These are phyloP conservation scores for Apium graveolens DNA, from an alignment of 129 eudicot species.

Conservation along the genomic window DNA sequence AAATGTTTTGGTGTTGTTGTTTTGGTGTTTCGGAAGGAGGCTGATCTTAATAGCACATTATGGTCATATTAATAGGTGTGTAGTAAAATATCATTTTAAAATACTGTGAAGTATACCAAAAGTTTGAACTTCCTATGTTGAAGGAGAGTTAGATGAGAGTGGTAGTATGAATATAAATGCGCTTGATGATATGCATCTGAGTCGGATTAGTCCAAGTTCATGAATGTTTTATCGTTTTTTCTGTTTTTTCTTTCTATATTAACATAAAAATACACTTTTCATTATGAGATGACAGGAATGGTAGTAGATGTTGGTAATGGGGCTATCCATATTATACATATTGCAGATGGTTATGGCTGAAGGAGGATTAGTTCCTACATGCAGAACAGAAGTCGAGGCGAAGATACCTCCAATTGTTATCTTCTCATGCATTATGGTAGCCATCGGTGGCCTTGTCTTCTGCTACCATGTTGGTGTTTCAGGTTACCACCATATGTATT, in stretches of 20 bases:
- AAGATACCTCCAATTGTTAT: constrained; percentile 84
- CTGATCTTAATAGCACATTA: too few relatives aligned
- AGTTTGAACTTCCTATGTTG: constrained; percentile 48
- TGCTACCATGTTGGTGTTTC: constrained; percentile 95
- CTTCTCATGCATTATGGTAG: constrained; percentile 87
- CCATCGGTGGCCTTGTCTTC: constrained; percentile 95
- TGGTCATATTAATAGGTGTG: too few relatives aligned
- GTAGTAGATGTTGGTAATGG: constrained; percentile 96
- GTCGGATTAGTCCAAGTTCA: constrained; percentile 47
- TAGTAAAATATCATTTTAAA: constrained; percentile 58
- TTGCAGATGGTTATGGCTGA: constrained; percentile 94
- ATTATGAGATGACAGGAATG: constrained; percentile 99
- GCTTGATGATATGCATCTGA: constrained; percentile 60
- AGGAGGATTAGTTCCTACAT: constrained; percentile 50
- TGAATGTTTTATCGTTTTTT: constrained; percentile 1
- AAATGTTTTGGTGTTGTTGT: too few relatives aligned
- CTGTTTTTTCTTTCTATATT: neutral
- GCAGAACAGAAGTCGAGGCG: constrained; percentile 65
- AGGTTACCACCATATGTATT: constrained; percentile 23
- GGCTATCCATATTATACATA: constrained; percentile 92
- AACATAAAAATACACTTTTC: constrained; percentile 21
- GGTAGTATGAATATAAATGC: constrained; percentile 60
- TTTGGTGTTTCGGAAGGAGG: too few relatives aligned
- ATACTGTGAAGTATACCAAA: constrained; percentile 27
- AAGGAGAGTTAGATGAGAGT: constrained; percentile 62